A percentile compares a stretch with the other conserved stretches of the same genome.
phyloP scores from a whole-genome alignment of 768 basidiomycete genomes.

The Suillus tomentosus region DNA sequence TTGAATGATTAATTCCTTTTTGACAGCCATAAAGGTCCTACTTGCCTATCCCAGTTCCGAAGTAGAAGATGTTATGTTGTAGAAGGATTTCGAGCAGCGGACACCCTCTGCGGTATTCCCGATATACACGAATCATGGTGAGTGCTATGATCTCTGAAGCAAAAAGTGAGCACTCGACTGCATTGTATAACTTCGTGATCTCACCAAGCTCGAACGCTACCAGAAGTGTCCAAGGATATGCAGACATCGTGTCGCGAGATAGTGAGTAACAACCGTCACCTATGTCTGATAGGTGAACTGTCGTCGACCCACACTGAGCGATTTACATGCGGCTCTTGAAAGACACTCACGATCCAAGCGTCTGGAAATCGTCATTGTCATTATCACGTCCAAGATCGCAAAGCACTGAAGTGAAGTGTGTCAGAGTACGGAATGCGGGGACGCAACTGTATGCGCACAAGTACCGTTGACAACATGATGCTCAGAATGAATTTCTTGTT shows the following conservation, averaged over 20 bases:
- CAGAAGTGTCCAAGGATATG: slow-evolving; percentile 3
- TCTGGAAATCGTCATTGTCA: neutral
- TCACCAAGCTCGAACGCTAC: slow-evolving; percentile 2
- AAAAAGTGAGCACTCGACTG: neutral
- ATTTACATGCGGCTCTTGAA: neutral
- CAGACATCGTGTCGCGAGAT: neutral
- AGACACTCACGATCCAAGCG: slow-evolving; percentile 2
- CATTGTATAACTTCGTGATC: neutral
- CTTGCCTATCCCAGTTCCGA: neutral
- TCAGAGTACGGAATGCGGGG: neutral
- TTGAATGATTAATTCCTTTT: neutral
- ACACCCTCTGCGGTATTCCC: neutral
- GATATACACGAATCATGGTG: slow-evolving; percentile 6
- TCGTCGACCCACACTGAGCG: neutral
- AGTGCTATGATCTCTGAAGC: slow-evolving; percentile 1
- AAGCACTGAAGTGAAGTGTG: neutral
- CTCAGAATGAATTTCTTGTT: neutral
- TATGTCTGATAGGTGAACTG: neutral
- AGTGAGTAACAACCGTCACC: neutral
- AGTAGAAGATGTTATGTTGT: slow-evolving; percentile 1
- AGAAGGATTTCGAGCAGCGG: neutral
- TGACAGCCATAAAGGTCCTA: neutral
- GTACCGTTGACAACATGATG: neutral
- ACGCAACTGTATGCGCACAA: neutral
- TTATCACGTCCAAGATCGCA: neutral